A percentile compares a stretch with the other conserved stretches of the same genome.
phyloP scores from a whole-genome alignment of 163 green algal genomes.

The Chlamydomonas reinhardtii region DNA sequence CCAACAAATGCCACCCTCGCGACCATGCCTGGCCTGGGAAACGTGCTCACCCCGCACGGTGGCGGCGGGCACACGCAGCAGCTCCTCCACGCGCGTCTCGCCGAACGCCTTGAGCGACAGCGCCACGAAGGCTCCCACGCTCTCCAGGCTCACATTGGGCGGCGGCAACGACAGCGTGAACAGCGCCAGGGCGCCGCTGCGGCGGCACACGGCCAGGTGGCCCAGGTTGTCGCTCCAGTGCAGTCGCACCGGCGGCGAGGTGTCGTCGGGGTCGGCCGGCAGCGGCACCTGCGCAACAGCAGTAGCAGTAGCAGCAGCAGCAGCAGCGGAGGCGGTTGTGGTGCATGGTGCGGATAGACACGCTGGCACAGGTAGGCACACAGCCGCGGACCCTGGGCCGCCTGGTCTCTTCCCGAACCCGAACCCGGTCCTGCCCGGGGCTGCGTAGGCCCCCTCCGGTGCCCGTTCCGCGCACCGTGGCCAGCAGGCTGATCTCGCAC shows the following conservation, averaged over 20 bases:
- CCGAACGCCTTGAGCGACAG: conserved; percentile 15
- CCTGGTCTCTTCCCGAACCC: too few species aligned
- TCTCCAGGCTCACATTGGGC: conserved; percentile 35
- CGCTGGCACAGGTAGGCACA: too few species aligned
- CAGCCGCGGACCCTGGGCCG: too few species aligned
- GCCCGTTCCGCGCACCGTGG: conserved; percentile 29
- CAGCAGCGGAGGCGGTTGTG: too few species aligned
- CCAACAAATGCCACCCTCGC: too few species aligned
- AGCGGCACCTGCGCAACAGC: conserved; percentile 49
- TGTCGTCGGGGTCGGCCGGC: conserved; percentile 41
- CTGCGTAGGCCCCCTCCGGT: too few species aligned
- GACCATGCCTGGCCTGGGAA: too few species aligned
- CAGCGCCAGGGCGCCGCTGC: conserved; percentile 44
- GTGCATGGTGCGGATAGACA: too few species aligned
- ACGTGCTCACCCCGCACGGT: conserved; percentile 38
- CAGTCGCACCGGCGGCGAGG: background rate
- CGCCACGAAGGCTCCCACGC: background rate
- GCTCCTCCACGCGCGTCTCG: conserved; percentile 31
- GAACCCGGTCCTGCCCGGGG: too few species aligned
- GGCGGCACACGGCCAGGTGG: conserved; percentile 57
- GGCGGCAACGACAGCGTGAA: conserved; percentile 51
- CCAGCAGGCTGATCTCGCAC: conserved; percentile 42
- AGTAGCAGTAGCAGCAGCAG: too few species aligned
- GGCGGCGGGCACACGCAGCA: conserved; percentile 36
- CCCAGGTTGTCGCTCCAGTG: conserved; percentile 52